Evolutionary conservation across 2,329 filamentous ascomycete species (phyloP), one percentile per base, ranked within the genome.

Genomic region (Exserohilum turcica): DNA sequence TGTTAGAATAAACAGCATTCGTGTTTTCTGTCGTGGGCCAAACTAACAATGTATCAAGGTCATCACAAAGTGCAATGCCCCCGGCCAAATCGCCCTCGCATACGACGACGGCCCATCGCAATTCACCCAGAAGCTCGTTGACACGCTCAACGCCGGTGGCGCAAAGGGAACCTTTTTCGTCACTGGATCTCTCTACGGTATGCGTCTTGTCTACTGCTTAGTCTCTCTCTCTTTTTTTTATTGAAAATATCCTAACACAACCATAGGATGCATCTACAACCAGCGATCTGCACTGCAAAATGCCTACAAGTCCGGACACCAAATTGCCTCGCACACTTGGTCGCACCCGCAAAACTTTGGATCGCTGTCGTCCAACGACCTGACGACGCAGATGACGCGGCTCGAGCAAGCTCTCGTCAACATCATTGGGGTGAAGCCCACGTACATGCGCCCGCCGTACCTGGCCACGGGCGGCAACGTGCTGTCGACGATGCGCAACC

Each of bases 401-500:
- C 57, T 74, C 9, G 71, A 74, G 43, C 63, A 60, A n/a, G 71
- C 71, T 2, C 60, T 73, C 29, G 58, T 68, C 52, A 73, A 71
- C 60, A 73, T 74, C 52, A 72, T 73, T 46, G 71, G 71, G 51
- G 61, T 65, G 15, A 71, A 71, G 52, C 71, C 71, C 3, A 74
- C 71, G 0, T 74, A 74, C 60, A 73, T 73, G 71, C 71, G 71
- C 0, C 71, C 71, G 1, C 71, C 71, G 0, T 73, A 74, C 50
- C 69, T 73, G 39, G 68, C 69, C 10, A 72, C 70, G 0, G 64
- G 67, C 40, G 67, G 66, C 32, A 67, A 45, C 40, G 68, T 72
- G n/a, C 60, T 71, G 4, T 55, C 64, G 5, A 69, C 64, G 21
- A 71, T 73, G 68, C 64, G 65, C 48, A 71, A 56, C 3, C 57